Conservation (phyloP, 2,329 filamentous ascomycete genomes). For the Fusarium verrucosum region DNA sequence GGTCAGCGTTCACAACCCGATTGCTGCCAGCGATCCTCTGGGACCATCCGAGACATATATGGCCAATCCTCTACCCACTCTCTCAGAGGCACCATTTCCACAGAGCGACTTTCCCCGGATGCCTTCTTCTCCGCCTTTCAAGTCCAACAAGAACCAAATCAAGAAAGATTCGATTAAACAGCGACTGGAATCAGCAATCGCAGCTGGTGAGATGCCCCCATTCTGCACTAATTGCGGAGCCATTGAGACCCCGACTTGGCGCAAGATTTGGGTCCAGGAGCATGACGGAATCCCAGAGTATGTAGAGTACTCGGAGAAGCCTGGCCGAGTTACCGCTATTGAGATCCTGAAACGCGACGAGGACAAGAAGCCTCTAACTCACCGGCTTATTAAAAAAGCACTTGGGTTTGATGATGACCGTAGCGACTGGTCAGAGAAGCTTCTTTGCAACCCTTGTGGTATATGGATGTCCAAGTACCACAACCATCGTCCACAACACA, state of each 20-base stretch:
- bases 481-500: slow-evolving; percentile 80
- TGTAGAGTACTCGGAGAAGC: slow-evolving; percentile 76
- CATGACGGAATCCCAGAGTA: slow-evolving; percentile 74
- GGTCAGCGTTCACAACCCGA: slow-evolving; percentile 47
- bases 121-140: slow-evolving; percentile 55
- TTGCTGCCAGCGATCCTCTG: slow-evolving; percentile 61
- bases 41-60: slow-evolving; percentile 38
- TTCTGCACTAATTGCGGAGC: slow-evolving; percentile 94
- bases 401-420: slow-evolving; percentile 70
- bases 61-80: slow-evolving; percentile 36
- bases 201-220: slow-evolving; percentile 83
- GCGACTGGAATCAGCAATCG: slow-evolving; percentile 70
- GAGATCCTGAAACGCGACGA: slow-evolving; percentile 71
- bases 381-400: slow-evolving; percentile 82
- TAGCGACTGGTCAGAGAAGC: slow-evolving; percentile 72
- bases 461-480: slow-evolving; percentile 94
- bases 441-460: slow-evolving; percentile 94
- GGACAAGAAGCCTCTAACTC: slow-evolving; percentile 69
- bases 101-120: slow-evolving; percentile 54
- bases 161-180: slow-evolving; percentile 71
- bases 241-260: slow-evolving; percentile 96
- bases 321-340: slow-evolving; percentile 78
- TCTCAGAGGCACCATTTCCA: slow-evolving; percentile 53
- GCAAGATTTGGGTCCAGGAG: slow-evolving; percentile 87
- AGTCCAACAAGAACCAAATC: slow-evolving; percentile 70